phyloP scores from a whole-genome alignment of 208 protist species.

The Endotrypanum monterogeii region DNA sequence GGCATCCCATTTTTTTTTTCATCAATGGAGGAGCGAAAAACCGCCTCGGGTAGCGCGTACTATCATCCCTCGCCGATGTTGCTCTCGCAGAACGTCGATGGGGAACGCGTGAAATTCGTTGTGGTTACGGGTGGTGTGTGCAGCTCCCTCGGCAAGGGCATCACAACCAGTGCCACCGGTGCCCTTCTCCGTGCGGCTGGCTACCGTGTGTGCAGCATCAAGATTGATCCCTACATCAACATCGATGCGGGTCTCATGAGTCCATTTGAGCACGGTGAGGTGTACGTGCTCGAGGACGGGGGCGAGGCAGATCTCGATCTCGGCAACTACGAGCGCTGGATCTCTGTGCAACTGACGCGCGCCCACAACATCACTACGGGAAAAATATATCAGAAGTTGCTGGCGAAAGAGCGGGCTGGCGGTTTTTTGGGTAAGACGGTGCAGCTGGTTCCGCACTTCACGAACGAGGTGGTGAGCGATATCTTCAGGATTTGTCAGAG shows the following conservation, averaged over 20 bases:
- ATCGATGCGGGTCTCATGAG: conserved; percentile 94
- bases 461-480: conserved; percentile 89
- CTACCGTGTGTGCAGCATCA: conserved; percentile 96
- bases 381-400: conserved; percentile 97
- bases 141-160: conserved; percentile 98
- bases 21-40: conserved; percentile 47
- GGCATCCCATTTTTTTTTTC: neutral
- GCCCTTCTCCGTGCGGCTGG: conserved; percentile 88
- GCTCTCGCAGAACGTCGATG: conserved; percentile 37
- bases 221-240: conserved; percentile 99
- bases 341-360: conserved; percentile 92
- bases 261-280: conserved; percentile 98
- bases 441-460: conserved; percentile 97
- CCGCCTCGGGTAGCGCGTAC: conserved; percentile 66
- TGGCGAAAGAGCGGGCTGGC: conserved; percentile 96
- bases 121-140: conserved; percentile 99
- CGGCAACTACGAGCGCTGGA: conserved; percentile 99
- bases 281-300: conserved; percentile 99
- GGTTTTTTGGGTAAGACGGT: conserved; percentile 99
- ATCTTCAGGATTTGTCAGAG: conserved; percentile 90
- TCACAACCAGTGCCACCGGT: conserved; percentile 85
- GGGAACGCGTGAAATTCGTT: conserved; percentile 91
- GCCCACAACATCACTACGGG: conserved; percentile 99
- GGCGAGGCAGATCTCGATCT: conserved; percentile 97
- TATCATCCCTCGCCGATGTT: conserved; percentile 82